Conservation (phyloP, 371 early-diverging fungal genomes). For the Mucor saturninus region DNA sequence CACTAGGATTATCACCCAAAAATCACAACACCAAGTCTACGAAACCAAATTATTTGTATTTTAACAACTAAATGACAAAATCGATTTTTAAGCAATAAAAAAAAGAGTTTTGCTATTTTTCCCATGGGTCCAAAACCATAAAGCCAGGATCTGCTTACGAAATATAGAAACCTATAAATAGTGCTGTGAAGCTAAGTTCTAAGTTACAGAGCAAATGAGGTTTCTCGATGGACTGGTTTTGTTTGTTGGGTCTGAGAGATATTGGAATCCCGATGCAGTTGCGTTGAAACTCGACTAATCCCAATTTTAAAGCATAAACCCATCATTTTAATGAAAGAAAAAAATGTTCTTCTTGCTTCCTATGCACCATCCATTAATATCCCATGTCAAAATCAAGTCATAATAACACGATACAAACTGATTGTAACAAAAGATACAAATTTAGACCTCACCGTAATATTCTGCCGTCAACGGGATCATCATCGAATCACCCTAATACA, state of each 20-base stretch:
- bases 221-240: too few relatives aligned
- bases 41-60: conserved; percentile 4
- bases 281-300: conserved; percentile 18
- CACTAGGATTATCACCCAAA: background rate
- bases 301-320: background rate
- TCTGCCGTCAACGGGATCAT: conserved; percentile 11
- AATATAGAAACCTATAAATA: too few relatives aligned
- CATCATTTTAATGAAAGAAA: background rate
- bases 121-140: too few relatives aligned
- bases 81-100: background rate
- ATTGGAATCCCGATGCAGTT: too few relatives aligned
- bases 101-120: background rate
- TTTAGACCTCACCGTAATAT: conserved; percentile 10
- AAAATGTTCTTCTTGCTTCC: conserved; percentile 1
- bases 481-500: background rate
- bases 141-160: too few relatives aligned
- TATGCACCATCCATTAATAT: background rate
- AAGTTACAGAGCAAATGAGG: too few relatives aligned
- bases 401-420: conserved; percentile 12
- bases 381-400: background rate
- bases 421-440: background rate
- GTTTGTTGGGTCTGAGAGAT: too few relatives aligned
- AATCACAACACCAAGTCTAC: background rate
- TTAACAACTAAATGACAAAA: background rate
- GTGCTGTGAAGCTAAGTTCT: too few relatives aligned